Base-by-base conservation (phyloP, 345 rosid species). In the Fremontodendron californicum region DNA sequence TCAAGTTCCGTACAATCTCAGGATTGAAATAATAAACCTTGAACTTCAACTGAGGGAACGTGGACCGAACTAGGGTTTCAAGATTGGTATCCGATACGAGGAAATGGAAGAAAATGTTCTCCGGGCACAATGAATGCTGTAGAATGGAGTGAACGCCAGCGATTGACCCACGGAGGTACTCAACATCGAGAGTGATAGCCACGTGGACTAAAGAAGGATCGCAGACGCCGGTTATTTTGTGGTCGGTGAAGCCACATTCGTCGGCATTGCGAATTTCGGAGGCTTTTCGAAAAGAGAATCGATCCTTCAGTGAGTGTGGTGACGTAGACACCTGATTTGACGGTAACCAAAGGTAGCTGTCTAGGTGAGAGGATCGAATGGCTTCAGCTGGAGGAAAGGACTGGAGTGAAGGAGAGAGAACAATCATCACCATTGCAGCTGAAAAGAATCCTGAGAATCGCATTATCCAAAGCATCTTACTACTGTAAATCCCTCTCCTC, bases 311-410 rank as follows among this genome's bases (percentile, higher is more conserved):
- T 6, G 73, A 16, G 13, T 31, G 1, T n/a, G 55, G 77, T 1
- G 85, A 37, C 11, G 76, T 74, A 10, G 84, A 75, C 57, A 5
- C 6, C 37, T 77, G 75, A 13, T 82, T 60, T 62, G 81, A 18
- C 0, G 86, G 85, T 7, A 82, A 81, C 16, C 90, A 83, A 60
- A 85, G 86, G 69, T 83, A 45, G 27, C 81, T 57, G 75, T 87
- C 90, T 70, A 87, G 87, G 48, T 88, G 88, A 46, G 93, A 89
- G 70, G 98, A 90, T 82, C 89, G 89, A 73, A 89, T 92, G 75
- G 98, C 98, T 80, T 90, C 97, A 0, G 99, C 98, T 0, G 99
- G 99, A 23, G 99, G 93, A 29, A 93, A 90, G 0, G 98, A 91
- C 64, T 92, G 96, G n/a, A 94, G 85, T 5, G 97, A 92, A 18